Evolutionary conservation across 2,329 filamentous ascomycete species (phyloP).

Genomic region (Ascochyta rabiei): DNA sequence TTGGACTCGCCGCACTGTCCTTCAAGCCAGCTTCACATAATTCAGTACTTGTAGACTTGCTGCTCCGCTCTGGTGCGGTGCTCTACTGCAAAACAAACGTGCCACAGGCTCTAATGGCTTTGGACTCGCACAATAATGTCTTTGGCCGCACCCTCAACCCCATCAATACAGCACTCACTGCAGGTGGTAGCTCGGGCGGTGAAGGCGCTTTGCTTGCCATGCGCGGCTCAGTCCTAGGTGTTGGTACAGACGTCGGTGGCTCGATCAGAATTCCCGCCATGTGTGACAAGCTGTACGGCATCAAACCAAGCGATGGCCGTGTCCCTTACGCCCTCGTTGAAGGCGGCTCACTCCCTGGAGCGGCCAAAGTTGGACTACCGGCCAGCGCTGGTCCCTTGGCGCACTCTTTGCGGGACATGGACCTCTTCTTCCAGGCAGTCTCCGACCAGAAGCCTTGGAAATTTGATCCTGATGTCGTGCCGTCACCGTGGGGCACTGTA

Average conservation of each 20-base stretch:
- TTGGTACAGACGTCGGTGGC: conserved; percentile 63
- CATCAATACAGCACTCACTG: conserved; percentile 54
- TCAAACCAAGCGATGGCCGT: conserved; percentile 54
- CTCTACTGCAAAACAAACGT: conserved; percentile 62
- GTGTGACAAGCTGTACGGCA: conserved; percentile 57
- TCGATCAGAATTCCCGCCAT: conserved; percentile 59
- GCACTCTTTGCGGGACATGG: conserved; percentile 58
- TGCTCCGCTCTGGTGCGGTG: conserved; percentile 56
- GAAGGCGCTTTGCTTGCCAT: conserved; percentile 59
- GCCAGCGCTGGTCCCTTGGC: conserved; percentile 56
- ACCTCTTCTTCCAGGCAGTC: conserved; percentile 61
- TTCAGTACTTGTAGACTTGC: conserved; percentile 51
- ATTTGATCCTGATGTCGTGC: conserved; percentile 52
- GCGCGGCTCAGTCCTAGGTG: conserved; percentile 56
- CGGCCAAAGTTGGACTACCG: conserved; percentile 53
- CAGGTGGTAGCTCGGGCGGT: conserved; percentile 60
- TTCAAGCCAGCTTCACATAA: conserved; percentile 51
- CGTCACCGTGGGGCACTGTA: conserved; percentile 45
- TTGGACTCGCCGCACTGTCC: conserved; percentile 51
- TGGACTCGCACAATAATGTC: conserved; percentile 60
- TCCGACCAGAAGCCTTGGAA: conserved; percentile 60
- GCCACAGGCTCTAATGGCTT: conserved; percentile 59
- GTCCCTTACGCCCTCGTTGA: conserved; percentile 61
- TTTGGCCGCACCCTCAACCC: conserved; percentile 57
- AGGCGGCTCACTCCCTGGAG: conserved; percentile 53